Evolutionary conservation across 228 moss, liverwort and hornwort genomes (phyloP), one percentile per base, ranked within the genome.

Genomic region (Sphagnum magellanicum): DNA sequence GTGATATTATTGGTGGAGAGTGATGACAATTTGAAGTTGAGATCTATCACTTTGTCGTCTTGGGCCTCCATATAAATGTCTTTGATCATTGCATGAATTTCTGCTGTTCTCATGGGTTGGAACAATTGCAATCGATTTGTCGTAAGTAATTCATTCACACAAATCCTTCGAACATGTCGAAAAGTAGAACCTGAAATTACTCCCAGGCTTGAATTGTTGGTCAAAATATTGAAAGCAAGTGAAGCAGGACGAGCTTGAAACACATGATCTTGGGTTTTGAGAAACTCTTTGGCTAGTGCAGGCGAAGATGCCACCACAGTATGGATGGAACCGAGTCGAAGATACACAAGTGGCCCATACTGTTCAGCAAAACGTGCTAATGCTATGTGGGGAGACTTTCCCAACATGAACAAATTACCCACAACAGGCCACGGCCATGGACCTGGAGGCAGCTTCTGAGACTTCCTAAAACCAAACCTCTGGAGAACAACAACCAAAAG

Each of bases 91-190:
- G 61, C 67, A 50, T 75, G 75, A 50, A 86, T 72, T 60, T 86
- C 86, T 49, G 79, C 60, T 5, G 75, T 67, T 48, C 86, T 67
- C 6, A 75, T 79, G 6, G 70, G 6, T 57, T 79, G 79, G n/a
- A 75, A 86, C 4, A 77, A 74, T 47, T 71, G 68, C 17, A 86
- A 13, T 13, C 82, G 79, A 61, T 75, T 79, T 64, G 79, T 79
- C 5, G 79, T 86, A 75, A 86, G 79, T 48, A 86, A 75, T 64
- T 82, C 79, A 1, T 73, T 73, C 6, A 75, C 77, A 65, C 86
- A 86, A 55, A 82, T 79, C 77, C 76, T 74, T 16, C 86, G 77
- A 10, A 86, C 77, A 69, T 86, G 86, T 0, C 86, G 77, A 77
- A 79, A 82, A 16, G 59, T 6, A 1, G 82, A 75, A 12, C 86